phyloP scores from a whole-genome alignment of 2,329 filamentous ascomycete species.

The Talaromyces sp. region DNA sequence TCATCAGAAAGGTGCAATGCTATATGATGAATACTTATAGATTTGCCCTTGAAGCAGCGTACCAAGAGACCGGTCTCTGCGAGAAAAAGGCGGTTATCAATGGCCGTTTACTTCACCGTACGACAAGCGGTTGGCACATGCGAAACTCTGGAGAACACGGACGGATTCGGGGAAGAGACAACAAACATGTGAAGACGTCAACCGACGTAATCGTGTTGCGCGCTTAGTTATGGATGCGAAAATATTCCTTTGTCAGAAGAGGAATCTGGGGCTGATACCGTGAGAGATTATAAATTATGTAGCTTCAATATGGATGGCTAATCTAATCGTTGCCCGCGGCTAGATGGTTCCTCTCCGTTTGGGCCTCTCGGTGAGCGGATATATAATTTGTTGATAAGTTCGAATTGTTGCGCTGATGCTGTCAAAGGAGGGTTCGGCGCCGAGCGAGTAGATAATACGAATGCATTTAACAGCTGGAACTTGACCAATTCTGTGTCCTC shows the following conservation, averaged over 20 bases:
- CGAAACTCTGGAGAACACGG: neutral
- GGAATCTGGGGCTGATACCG: neutral
- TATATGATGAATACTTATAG: neutral
- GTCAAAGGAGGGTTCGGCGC: neutral
- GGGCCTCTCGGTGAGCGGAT: conserved; percentile 14
- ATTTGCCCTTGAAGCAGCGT: neutral
- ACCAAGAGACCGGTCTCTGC: neutral
- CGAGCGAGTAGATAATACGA: neutral
- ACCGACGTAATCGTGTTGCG: neutral
- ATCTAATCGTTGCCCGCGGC: neutral
- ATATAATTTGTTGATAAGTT: neutral
- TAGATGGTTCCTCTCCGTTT: conserved; percentile 1
- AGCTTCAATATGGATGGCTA: neutral
- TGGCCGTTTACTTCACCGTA: neutral
- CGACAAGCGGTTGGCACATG: conserved; percentile 6
- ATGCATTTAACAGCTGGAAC: neutral
- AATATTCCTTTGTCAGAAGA: neutral
- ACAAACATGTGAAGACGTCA: conserved; percentile 11
- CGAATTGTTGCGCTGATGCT: neutral
- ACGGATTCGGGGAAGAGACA: conserved; percentile 1
- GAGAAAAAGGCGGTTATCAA: neutral
- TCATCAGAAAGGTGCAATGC: conserved; percentile 23
- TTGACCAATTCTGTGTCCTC: neutral
- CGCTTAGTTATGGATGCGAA: neutral
- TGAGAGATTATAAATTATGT: neutral